These are phyloP conservation scores for Penicillium fimorum DNA, from an alignment of 495 filamentous ascomycete species.

Conservation along the genomic window DNA sequence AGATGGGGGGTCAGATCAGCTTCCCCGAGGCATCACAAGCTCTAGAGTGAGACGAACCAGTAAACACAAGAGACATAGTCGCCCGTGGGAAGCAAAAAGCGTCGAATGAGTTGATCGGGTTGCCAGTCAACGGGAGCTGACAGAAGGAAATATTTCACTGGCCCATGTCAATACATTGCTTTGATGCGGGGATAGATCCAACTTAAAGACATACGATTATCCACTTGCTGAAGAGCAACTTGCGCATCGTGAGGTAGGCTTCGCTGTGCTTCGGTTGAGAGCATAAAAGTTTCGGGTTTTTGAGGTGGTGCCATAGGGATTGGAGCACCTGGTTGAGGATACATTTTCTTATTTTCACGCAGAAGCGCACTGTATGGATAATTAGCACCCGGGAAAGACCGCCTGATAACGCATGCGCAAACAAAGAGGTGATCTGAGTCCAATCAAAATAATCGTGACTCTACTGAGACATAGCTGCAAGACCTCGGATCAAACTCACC, in stretches of 20 bases:
- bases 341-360: slow-evolving; percentile 37
- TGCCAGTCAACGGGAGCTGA: slow-evolving; percentile 98
- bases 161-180: slow-evolving; percentile 16
- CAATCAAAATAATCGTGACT: slow-evolving; percentile 8
- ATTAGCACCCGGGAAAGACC: slow-evolving; percentile 22
- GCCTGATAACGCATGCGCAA: slow-evolving; percentile 19
- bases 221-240: slow-evolving; percentile 96
- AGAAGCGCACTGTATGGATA: slow-evolving; percentile 10
- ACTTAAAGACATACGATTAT: slow-evolving; percentile 75
- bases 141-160: slow-evolving; percentile 99
- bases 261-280: slow-evolving; percentile 93
- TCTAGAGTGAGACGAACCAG: slow-evolving; percentile 58
- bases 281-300: slow-evolving; percentile 98
- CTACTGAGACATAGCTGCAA: slow-evolving; percentile 10
- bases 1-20: background rate
- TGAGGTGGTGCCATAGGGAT: slow-evolving; percentile 71
- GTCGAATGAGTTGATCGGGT: slow-evolving; percentile 91
- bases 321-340: slow-evolving; percentile 50
- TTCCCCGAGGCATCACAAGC: slow-evolving; percentile 3
- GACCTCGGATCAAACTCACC: slow-evolving; percentile 14
- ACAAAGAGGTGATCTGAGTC: slow-evolving; percentile 16
- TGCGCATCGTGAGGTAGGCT: slow-evolving; percentile 93
- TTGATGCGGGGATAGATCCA: background rate
- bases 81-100: slow-evolving; percentile 92
- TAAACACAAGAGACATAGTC: slow-evolving; percentile 98